Evolutionary conservation across 2,329 filamentous ascomycete species (phyloP).

Genomic region (Sporothrix euskadiensis): DNA sequence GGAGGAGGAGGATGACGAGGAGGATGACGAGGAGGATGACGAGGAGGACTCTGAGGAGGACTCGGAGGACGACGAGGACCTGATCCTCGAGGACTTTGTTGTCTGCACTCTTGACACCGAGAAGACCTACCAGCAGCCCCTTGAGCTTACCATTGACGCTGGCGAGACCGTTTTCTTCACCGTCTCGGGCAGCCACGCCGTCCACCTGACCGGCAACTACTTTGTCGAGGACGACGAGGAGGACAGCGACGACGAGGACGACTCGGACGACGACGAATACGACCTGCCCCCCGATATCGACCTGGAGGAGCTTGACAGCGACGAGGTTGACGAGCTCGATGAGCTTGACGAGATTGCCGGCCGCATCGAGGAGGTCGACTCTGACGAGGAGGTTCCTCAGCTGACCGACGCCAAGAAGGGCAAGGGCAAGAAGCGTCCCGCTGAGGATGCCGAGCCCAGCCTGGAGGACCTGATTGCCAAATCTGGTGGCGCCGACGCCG

Average conservation of each 20-base stretch:
- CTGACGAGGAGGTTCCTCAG: conserved; percentile 70
- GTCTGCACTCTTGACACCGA: conserved; percentile 93
- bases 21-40: conserved; percentile 51
- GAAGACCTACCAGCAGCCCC: conserved; percentile 91
- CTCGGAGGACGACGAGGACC: conserved; percentile 58
- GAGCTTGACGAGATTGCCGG: conserved; percentile 66
- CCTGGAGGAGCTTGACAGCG: conserved; percentile 69
- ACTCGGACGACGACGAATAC: conserved; percentile 66
- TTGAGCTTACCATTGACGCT: conserved; percentile 89
- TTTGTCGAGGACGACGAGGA: conserved; percentile 71
- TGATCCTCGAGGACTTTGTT: conserved; percentile 83
- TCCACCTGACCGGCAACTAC: conserved; percentile 96
- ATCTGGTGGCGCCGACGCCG: conserved; percentile 55
- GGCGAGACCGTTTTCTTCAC: conserved; percentile 90
- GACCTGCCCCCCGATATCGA: conserved; percentile 79
- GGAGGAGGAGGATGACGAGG: conserved; percentile 42
- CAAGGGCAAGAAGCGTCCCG: conserved; percentile 88
- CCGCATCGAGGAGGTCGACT: conserved; percentile 79
- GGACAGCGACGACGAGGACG: conserved; percentile 61
- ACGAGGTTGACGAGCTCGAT: conserved; percentile 76
- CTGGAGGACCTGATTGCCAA: conserved; percentile 87
- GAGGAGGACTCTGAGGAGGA: conserved; percentile 53
- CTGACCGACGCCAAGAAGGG: conserved; percentile 52
- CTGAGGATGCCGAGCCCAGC: conserved; percentile 68
- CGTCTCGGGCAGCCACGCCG: conserved; percentile 82